Base-by-base conservation (phyloP, 768 basidiomycete genomes). In the Russula olivacea region DNA sequence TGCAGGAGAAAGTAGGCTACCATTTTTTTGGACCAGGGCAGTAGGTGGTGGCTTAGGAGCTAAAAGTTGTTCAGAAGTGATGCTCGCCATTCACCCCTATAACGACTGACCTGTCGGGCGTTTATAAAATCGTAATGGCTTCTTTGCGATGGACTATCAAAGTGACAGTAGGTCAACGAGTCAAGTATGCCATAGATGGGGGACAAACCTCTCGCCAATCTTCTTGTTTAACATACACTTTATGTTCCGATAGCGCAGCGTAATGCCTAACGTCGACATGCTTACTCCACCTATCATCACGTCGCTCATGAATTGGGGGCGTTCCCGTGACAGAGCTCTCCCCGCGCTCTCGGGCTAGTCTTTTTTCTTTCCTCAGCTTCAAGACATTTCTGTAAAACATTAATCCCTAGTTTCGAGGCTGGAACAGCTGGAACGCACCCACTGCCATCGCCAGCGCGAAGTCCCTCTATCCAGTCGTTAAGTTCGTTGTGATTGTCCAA, bases 401-500 rank as follows among this genome's bases (percentile, higher is more conserved):
- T 23, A 60, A 17, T 66, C 56, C 55, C 58, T 45, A 11, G 17
- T 28, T 32, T 47, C 51, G 0, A 32, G 59, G 55, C 28, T 12
- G 9, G 66, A 62, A 60, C 48, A 54, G 32, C 25, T 49, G 41
- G 49, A 40, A 77, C 83, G 72, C 70, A 87, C 87, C 85, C 85
- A 65, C 77, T 83, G 50, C 85, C 84, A 40, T 84, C 86, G 41
- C 78, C 76, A 50, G 78, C 71, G 58, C 76, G 78, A 53, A 88
- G 72, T n/a, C 83, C 86, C 9, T 78, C 68, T 19, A 78, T 73
- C 88, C 87, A 89, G 54, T 74, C 71, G 4, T 67, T 68, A 25
- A 89, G 68, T 32, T 79, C 75, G 6, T 45, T 23, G 38, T 72
- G 63, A 2, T 67, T 69, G 23, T 81, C 78, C 4, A 88, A 68